These are phyloP conservation scores for Epichloe scottii DNA, from an alignment of 2,329 filamentous ascomycete species.

Conservation along the genomic window DNA sequence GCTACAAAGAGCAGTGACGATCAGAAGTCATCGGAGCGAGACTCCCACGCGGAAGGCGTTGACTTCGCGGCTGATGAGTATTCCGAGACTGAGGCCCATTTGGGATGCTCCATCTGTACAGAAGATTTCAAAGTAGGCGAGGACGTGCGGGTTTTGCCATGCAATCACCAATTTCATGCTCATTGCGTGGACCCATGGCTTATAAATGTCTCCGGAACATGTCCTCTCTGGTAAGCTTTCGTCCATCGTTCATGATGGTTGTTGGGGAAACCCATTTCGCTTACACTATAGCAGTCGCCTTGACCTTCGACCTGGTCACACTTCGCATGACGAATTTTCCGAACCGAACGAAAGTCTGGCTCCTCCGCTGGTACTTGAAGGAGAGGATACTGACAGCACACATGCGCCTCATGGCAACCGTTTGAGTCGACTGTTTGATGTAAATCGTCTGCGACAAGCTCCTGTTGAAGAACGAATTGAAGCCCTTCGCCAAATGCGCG, in stretches of 20 bases:
- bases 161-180: slow-evolving; percentile 56
- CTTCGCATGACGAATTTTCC: slow-evolving; percentile 8
- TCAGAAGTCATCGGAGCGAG: slow-evolving; percentile 4
- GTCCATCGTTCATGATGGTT: not conserved
- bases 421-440: slow-evolving; percentile 40
- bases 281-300: slow-evolving; percentile 30
- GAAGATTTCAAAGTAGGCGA: slow-evolving; percentile 56
- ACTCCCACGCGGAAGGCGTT: slow-evolving; percentile 4
- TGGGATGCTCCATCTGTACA: slow-evolving; percentile 56
- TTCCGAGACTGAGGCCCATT: slow-evolving; percentile 20
- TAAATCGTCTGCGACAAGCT: slow-evolving; percentile 45
- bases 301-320: slow-evolving; percentile 34
- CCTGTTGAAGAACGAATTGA: slow-evolving; percentile 50
- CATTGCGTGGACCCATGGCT: slow-evolving; percentile 59
- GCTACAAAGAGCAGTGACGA: slow-evolving; percentile 2
- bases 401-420: slow-evolving; percentile 28
- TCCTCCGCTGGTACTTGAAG: slow-evolving; percentile 30
- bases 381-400: slow-evolving; percentile 19
- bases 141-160: slow-evolving; percentile 55
- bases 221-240: slow-evolving; percentile 50
- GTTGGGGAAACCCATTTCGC: not conserved
- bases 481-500: slow-evolving; percentile 35
- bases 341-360: slow-evolving; percentile 18
- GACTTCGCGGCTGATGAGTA: not conserved
- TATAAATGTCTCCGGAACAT: slow-evolving; percentile 56